These are phyloP conservation scores for Linum trigynum DNA, from an alignment of 345 rosid genomes.

Conservation along the genomic window DNA sequence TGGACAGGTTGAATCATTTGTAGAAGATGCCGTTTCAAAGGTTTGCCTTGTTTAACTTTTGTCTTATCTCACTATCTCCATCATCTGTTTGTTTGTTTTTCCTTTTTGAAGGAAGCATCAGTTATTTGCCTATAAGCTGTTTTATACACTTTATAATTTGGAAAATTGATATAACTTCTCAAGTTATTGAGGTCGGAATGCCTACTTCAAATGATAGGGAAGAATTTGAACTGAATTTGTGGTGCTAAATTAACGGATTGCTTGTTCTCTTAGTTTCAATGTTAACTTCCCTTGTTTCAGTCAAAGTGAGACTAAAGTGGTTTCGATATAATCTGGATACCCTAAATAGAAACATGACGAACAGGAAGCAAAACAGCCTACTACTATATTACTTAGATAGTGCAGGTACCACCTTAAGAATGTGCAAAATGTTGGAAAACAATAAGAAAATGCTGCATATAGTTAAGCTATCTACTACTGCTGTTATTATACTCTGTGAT, in stretches of 20 bases:
- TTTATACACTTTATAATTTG: no score
- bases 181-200: background rate
- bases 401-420: background rate
- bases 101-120: no score
- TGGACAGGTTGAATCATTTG: conserved; percentile 72
- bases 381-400: background rate
- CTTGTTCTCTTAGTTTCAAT: background rate
- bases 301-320: background rate
- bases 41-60: conserved; percentile 28
- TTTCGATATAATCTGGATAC: background rate
- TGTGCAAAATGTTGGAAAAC: background rate
- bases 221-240: background rate
- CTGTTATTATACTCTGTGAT: background rate
- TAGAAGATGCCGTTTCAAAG: conserved; percentile 83
- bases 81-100: background rate
- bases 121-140: no score
- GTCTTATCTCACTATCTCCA: background rate
- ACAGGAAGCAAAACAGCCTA: background rate
- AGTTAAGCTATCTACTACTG: background rate
- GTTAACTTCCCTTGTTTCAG: background rate
- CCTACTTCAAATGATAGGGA: background rate
- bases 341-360: background rate
- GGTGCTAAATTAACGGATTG: background rate
- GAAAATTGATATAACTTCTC: background rate
- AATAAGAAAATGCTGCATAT: background rate